Evolutionary conservation across 2,329 filamentous ascomycete genomes (phyloP), one percentile per base, ranked within the genome.

Genomic region (Cladosporium sphaerospermum): DNA sequence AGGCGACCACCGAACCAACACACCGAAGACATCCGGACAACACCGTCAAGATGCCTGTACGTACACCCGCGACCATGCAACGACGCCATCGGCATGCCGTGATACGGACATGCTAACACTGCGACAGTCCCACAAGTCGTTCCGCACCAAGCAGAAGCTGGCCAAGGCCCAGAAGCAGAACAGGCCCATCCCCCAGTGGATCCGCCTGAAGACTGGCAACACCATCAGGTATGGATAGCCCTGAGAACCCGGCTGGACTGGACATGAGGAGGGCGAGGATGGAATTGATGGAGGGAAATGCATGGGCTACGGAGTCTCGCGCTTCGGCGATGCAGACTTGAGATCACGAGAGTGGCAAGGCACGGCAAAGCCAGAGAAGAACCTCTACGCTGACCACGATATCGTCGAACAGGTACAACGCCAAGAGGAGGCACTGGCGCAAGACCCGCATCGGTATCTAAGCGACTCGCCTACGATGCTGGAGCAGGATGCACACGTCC

Each of bases 71-170:
- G 43, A 48, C 45, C 37, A 39, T 7, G 9, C 28, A 31, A 40
- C 23, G n/a, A 46, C n/a, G 9, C 14, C 39, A 10, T 16, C 47
- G 42, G 47, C 47, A 50, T 50, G 47, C 47, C 47, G 47, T 43
- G 39, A 50, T 11, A 14, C 40, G 40, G 50, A 36, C 23, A 32
- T 53, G 36, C 50, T 53, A 53, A 53, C 50, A 18, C 14, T 52
- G 37, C 34, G 45, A 73, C 76, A 97, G 92, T 92, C 87, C 86
- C 90, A 99, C 83, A 99, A 99, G 87, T 89, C 91, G 75, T 99
- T 99, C 90, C 88, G 91, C 77, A 96, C 91, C 80, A 99, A 99
- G 91, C 88, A 95, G 80, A 99, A 99, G 93, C 90, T 99, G 82
- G 93, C 93, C 75, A 96, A 92, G 84, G 93, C 93, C 75, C 92